Conservation (phyloP, 2,329 filamentous ascomycete genomes). For the Microdochium bolleyi region DNA sequence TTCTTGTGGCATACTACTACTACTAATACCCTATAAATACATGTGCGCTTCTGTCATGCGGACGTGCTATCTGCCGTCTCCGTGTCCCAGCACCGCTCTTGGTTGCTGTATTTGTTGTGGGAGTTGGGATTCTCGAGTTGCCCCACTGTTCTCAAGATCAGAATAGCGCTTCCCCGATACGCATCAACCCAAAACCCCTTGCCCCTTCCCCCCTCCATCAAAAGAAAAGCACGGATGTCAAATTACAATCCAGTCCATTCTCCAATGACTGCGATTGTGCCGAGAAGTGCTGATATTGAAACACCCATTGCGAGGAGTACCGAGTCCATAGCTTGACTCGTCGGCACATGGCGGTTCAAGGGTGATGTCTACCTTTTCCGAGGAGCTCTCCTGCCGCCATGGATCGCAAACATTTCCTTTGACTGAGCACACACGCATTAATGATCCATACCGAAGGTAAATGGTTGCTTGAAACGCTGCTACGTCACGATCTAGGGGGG, state of each 20-base stretch:
- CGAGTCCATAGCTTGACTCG: slow-evolving; percentile 16
- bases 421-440: not conserved
- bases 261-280: slow-evolving; percentile 86
- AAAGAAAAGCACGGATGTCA: slow-evolving; percentile 86
- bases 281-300: slow-evolving; percentile 94
- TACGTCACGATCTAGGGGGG: too few relatives aligned
- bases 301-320: slow-evolving; percentile 25
- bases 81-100: not conserved
- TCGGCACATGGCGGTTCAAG: slow-evolving; percentile 18
- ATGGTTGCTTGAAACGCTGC: too few relatives aligned
- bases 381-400: slow-evolving; percentile 13
- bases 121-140: too few relatives aligned
- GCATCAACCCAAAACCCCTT: slow-evolving; percentile 2
- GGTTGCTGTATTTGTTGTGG: too few relatives aligned
- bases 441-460: too few relatives aligned
- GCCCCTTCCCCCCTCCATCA: slow-evolving; percentile 6
- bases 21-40: slow-evolving; percentile 1
- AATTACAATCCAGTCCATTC: slow-evolving; percentile 85
- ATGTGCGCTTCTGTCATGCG: not conserved
- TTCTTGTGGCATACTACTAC: not conserved
- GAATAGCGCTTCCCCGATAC: not conserved
- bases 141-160: too few relatives aligned
- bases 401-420: slow-evolving; percentile 25
- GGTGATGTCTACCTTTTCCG: slow-evolving; percentile 2
- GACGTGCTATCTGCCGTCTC: not conserved